Evolutionary conservation across 345 rosid species (phyloP), one percentile per base, ranked within the genome.

Genomic region (Theobroma cacao): DNA sequence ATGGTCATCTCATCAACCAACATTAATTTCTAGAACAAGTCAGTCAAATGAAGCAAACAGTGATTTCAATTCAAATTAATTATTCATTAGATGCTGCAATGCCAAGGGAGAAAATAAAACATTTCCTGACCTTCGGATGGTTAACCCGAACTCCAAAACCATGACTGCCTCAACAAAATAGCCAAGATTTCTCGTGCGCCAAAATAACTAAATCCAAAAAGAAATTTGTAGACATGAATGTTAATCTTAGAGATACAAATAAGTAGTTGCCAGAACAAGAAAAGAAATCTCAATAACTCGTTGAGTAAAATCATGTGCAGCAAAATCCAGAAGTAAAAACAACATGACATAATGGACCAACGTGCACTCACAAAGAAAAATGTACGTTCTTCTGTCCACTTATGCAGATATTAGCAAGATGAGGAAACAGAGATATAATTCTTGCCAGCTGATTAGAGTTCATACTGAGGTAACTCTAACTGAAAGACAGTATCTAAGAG

Each of bases 111-210:
- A 71, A 52, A 40, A 43, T 41, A 68, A 75, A 75, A 47, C 4
- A 59, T 65, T 14, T 61, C 41, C 89, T 88, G 56, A 94, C 99
- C 92, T 86, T 85, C 94, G 83, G 79, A 96, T 82, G 60, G 89
- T 80, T 89, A 96, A 86, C 47, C 99, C 99, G 71, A 92, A 86
- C 87, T 94, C 99, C 90, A 94, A 89, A 82, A 94, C 89, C 97
- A 94, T 89, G 76, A 94, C 88, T 17, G 98, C 98, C 86, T 92
- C 99, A 75, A 92, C 75, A 75, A 92, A 86, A 80, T 94, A 96
- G 78, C 97, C 94, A 77, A 90, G 83, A 71, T 90, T 47, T 77
- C 86, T 82, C 15, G 98, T 96, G 52, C 89, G 88, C 92, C 95
- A 94, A 86, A 79, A 96, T 82, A 94, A 81, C 99, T 96, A 79